Evolutionary conservation across 352 stramenopile genomes (phyloP).

Genomic region (Phytophthora colocasiae): DNA sequence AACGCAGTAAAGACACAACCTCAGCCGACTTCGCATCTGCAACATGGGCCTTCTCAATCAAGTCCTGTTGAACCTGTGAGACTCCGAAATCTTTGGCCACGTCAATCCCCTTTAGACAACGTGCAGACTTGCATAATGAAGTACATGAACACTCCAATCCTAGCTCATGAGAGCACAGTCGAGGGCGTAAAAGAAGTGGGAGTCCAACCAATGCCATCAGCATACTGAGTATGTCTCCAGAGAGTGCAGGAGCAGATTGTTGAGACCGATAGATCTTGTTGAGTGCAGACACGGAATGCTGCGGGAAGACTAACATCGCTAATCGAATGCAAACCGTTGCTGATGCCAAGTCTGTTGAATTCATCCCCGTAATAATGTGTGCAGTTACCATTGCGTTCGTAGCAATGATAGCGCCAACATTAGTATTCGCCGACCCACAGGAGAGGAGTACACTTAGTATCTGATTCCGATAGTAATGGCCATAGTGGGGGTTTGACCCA

Average conservation of each 20-base stretch:
- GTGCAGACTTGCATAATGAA: conserved; percentile 63
- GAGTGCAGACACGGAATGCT: conserved; percentile 77
- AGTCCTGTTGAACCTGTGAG: conserved; percentile 33
- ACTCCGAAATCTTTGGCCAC: conserved; percentile 41
- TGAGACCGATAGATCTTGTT: conserved; percentile 70
- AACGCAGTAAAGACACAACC: conserved; percentile 68
- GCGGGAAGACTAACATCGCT: conserved; percentile 83
- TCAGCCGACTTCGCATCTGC: conserved; percentile 69
- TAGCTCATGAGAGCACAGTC: conserved; percentile 83
- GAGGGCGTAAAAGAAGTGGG: conserved; percentile 68
- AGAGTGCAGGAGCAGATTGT: conserved; percentile 27
- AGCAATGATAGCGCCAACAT: conserved; percentile 72
- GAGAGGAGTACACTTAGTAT: conserved; percentile 75
- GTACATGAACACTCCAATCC: conserved; percentile 77
- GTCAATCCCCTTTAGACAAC: conserved; percentile 68
- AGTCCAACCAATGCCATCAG: conserved; percentile 73
- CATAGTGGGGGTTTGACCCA: conserved; percentile 30
- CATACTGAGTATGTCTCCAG: conserved; percentile 55
- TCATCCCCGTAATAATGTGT: conserved; percentile 74
- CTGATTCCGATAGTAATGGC: conserved; percentile 82
- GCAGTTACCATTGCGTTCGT: conserved; percentile 57
- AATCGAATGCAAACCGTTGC: conserved; percentile 84
- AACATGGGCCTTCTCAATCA: conserved; percentile 62
- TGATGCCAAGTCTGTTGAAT: conserved; percentile 64
- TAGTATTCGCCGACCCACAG: conserved; percentile 69